phyloP scores from a whole-genome alignment of 2,329 filamentous ascomycete species.

The Beauveria sp. region DNA sequence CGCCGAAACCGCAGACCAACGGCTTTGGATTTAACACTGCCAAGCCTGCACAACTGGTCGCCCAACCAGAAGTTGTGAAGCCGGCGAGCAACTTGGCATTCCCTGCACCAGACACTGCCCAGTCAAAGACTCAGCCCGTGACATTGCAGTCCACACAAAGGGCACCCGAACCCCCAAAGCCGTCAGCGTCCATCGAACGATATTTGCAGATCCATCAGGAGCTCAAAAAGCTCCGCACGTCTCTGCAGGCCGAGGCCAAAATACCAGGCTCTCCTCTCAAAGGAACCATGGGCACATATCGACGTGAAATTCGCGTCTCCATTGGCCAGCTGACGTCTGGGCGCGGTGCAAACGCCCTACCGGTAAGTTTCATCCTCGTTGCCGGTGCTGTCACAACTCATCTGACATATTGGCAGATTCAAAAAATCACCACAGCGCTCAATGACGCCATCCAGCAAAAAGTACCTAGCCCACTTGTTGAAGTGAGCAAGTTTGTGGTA shows the following conservation, averaged over 20 bases:
- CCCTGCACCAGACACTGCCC: neutral
- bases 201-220: slow-evolving; percentile 56
- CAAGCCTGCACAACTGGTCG: slow-evolving; percentile 17
- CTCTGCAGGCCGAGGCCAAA: slow-evolving; percentile 49
- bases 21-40: slow-evolving; percentile 16
- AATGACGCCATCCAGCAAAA: slow-evolving; percentile 44
- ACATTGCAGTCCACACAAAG: slow-evolving; percentile 4
- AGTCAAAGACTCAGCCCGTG: slow-evolving; percentile 12
- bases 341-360: slow-evolving; percentile 48
- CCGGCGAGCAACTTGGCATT: neutral
- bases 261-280: slow-evolving; percentile 43
- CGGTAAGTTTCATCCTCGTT: slow-evolving; percentile 23
- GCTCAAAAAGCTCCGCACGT: slow-evolving; percentile 60
- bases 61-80: slow-evolving; percentile 8
- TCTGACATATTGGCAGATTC: slow-evolving; percentile 23
- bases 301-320: slow-evolving; percentile 61
- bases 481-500: slow-evolving; percentile 47
- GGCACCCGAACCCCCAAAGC: neutral
- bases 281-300: slow-evolving; percentile 60
- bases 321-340: slow-evolving; percentile 66
- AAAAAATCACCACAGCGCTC: slow-evolving; percentile 34
- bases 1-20: slow-evolving; percentile 13
- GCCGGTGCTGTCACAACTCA: neutral
- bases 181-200: slow-evolving; percentile 27
- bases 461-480: slow-evolving; percentile 44